A percentile compares a stretch with the other conserved stretches of the same genome.
These are phyloP conservation scores for Arthrobotrys sphaeroides DNA, from an alignment of 2,329 filamentous ascomycete species.

Conservation along the genomic window DNA sequence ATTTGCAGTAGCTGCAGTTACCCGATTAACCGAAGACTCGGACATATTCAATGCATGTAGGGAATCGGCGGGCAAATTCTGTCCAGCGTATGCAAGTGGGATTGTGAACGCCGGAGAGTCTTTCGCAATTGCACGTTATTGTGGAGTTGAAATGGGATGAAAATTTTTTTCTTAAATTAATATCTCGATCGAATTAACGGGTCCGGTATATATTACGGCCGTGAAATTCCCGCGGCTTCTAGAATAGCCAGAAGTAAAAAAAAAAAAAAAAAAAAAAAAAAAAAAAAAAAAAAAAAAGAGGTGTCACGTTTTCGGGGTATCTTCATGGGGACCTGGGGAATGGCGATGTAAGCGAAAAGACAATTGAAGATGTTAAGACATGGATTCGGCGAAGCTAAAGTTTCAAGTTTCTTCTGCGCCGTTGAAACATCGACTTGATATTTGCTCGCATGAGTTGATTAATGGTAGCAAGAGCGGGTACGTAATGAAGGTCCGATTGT, in stretches of 20 bases:
- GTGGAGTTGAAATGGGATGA: slow-evolving; percentile 18
- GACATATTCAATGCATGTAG: slow-evolving; percentile 6
- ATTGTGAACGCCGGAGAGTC: slow-evolving; percentile 4
- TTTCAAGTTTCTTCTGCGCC: slow-evolving; percentile 29
- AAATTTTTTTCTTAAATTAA: slow-evolving; percentile 15
- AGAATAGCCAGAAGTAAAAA: slow-evolving; percentile 38
- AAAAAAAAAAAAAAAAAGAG: no score
- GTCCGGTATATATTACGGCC: slow-evolving; percentile 23
- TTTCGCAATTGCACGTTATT: slow-evolving; percentile 3
- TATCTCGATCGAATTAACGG: slow-evolving; percentile 13
- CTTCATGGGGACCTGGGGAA: slow-evolving; percentile 29
- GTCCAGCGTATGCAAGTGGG: not conserved
- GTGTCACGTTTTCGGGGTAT: slow-evolving; percentile 23
- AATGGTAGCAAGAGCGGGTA: slow-evolving; percentile 9
- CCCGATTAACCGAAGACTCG: slow-evolving; percentile 28
- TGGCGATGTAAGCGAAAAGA: slow-evolving; percentile 40
- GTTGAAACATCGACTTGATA: slow-evolving; percentile 18
- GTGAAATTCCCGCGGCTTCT: slow-evolving; percentile 45
- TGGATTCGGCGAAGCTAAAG: slow-evolving; percentile 48
- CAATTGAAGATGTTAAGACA: slow-evolving; percentile 40
- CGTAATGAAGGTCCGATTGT: not conserved
- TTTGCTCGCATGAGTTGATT: slow-evolving; percentile 3
- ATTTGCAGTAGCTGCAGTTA: slow-evolving; percentile 6
- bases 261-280: not conserved
- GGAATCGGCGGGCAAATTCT: slow-evolving; percentile 21